Percentiles rank a stretch among this genome's conserved stretches.
phyloP scores from a whole-genome alignment of 1,284 basidiomycete species.

The Trichosporon asahii region DNA sequence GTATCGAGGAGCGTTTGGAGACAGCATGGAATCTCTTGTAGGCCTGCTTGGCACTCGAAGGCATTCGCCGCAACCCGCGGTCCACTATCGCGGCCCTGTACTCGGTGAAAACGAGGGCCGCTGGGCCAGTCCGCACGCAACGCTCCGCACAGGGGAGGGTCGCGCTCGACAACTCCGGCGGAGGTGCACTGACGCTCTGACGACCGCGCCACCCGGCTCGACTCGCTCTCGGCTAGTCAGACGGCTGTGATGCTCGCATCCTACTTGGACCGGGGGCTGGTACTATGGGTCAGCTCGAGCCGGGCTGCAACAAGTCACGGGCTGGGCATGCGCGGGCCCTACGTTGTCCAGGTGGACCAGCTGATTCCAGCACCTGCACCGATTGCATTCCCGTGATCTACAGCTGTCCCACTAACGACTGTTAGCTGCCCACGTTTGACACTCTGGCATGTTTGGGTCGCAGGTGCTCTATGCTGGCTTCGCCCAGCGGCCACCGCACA shows the following conservation, averaged over 20 bases:
- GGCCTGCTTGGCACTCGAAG: neutral
- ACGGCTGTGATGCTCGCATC: neutral
- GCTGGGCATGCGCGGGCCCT: neutral
- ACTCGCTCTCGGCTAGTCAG: neutral
- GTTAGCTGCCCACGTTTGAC: neutral
- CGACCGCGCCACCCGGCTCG: no score
- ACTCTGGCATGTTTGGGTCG: neutral
- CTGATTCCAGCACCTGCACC: neutral
- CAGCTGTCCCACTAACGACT: neutral
- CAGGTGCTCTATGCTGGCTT: conserved; percentile 24
- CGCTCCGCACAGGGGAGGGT: neutral
- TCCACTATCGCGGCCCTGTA: neutral
- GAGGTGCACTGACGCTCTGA: neutral
- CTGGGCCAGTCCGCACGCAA: no score
- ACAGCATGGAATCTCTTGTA: neutral
- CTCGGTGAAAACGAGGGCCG: no score
- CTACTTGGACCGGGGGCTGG: no score
- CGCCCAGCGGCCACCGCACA: conserved; percentile 46
- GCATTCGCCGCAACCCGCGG: neutral
- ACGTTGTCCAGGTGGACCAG: neutral
- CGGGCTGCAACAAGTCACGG: neutral
- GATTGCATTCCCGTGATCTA: neutral
- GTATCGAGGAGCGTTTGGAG: no score
- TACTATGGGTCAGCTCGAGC: neutral
- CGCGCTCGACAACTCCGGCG: neutral